A percentile compares a stretch with the other conserved stretches of the same genome.
Conservation (phyloP, 2,329 filamentous ascomycete genomes). For the Ophiocordyceps camponoti-floridani region DNA sequence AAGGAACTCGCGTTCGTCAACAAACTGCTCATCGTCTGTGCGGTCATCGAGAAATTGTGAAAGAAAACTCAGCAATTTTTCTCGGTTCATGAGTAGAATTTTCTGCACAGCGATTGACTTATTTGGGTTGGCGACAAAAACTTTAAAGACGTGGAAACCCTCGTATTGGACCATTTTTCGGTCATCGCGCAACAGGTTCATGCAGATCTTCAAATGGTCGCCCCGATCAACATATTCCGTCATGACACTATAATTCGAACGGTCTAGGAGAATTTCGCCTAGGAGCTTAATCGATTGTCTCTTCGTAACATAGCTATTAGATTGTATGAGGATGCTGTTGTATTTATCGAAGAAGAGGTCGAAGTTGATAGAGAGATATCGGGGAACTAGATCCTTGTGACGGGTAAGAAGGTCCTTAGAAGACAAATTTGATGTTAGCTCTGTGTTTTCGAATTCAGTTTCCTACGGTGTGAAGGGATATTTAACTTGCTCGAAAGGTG, state of each 20-base stretch:
- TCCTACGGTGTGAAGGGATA: not conserved
- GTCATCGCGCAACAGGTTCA: conserved; percentile 91
- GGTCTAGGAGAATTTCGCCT: conserved; percentile 83
- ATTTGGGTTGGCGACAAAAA: conserved; percentile 96
- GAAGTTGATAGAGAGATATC: conserved; percentile 80
- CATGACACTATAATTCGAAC: conserved; percentile 97
- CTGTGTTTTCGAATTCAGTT: no score
- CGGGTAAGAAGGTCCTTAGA: conserved; percentile 75
- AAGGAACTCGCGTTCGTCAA: conserved; percentile 91
- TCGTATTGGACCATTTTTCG: conserved; percentile 99
- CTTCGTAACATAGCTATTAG: conserved; percentile 93
- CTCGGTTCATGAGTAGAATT: conserved; percentile 90
- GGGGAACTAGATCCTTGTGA: conserved; percentile 79
- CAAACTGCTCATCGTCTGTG: conserved; percentile 95
- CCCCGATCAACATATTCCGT: conserved; percentile 89
- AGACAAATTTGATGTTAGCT: not conserved
- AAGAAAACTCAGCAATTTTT: conserved; percentile 75
- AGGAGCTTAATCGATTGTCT: conserved; percentile 94
- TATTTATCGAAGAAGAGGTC: conserved; percentile 85
- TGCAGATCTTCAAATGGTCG: conserved; percentile 93
- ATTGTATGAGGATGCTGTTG: conserved; percentile 74
- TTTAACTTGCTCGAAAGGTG: conserved; percentile 62
- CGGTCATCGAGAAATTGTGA: conserved; percentile 86
- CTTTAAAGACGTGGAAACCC: conserved; percentile 98
- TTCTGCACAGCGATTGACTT: conserved; percentile 93